Conservation (phyloP, 2,329 filamentous ascomycete species). For the Stemphylium vesicarium region DNA sequence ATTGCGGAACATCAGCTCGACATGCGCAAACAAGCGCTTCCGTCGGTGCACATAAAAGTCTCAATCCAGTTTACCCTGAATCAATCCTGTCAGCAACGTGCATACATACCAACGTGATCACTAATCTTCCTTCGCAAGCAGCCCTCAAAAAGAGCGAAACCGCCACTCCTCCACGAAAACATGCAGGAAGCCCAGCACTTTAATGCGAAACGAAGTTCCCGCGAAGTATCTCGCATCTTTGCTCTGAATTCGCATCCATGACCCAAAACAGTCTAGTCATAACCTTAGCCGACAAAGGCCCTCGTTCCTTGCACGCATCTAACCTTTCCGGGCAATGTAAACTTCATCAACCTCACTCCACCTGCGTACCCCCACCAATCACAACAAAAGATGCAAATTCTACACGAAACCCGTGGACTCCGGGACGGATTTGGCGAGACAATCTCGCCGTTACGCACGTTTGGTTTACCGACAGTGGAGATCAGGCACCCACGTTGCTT, state of each 20-base stretch:
- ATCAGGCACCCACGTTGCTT: conserved; percentile 1
- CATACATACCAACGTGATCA: no score
- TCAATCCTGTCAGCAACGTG: no score
- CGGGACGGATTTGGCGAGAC: conserved; percentile 3
- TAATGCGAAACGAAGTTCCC: not conserved
- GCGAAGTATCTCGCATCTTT: not conserved
- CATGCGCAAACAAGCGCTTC: no score
- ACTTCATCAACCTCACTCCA: conserved; percentile 18
- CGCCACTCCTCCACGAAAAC: not conserved
- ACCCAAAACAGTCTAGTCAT: conserved; percentile 3
- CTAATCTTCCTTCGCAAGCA: not conserved
- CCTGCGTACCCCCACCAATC: conserved; percentile 5
- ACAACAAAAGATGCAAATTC: not conserved
- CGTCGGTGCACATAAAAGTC: no score
- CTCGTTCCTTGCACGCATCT: conserved; percentile 16
- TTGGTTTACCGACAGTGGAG: conserved; percentile 10
- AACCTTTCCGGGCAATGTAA: conserved; percentile 17
- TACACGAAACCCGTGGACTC: conserved; percentile 1
- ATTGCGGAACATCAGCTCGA: no score
- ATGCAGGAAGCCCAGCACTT: not conserved
- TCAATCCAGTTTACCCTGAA: no score
- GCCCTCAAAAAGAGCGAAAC: not conserved
- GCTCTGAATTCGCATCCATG: not conserved
- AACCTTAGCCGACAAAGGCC: conserved; percentile 5
- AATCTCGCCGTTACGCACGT: conserved; percentile 1